Evolutionary conservation across 805 yeast genomes (phyloP).

Genomic region (Myxozyma neglecta): DNA sequence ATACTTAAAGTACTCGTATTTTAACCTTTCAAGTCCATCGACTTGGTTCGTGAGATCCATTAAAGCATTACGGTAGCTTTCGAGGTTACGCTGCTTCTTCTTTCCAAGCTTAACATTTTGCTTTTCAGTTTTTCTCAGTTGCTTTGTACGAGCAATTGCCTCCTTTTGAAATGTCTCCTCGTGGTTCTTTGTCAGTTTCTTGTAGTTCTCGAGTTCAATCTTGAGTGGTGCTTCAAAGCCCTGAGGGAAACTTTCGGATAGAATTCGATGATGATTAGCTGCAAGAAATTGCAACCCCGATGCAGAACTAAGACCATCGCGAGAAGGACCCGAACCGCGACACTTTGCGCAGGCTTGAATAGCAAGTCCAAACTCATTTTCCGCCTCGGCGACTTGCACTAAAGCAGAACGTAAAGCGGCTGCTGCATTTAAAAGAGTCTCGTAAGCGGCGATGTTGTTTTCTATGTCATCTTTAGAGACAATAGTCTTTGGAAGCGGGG

Average conservation of each 20-base stretch:
- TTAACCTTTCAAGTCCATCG: constrained; percentile 74
- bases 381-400: constrained; percentile 52
- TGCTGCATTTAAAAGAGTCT: constrained; percentile 51
- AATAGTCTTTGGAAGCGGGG: constrained; percentile 51
- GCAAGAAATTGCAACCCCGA: constrained; percentile 76
- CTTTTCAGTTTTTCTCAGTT: constrained; percentile 59
- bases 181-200: constrained; percentile 46
- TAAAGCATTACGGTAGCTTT: constrained; percentile 66
- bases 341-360: constrained; percentile 63
- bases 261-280: constrained; percentile 73
- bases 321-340: constrained; percentile 59
- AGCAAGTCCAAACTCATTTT: constrained; percentile 70
- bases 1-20: constrained; percentile 70
- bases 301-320: constrained; percentile 67
- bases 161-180: constrained; percentile 56
- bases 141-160: constrained; percentile 53
- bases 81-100: constrained; percentile 61
- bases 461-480: constrained; percentile 49
- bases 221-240: constrained; percentile 57
- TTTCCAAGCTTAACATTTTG: constrained; percentile 60
- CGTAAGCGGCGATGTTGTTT: constrained; percentile 50
- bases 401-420: constrained; percentile 51
- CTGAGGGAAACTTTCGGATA: constrained; percentile 57
- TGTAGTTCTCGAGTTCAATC: constrained; percentile 48
- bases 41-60: constrained; percentile 68